Base-by-base conservation (phyloP, 2,329 filamentous ascomycete species). In the Akanthomyces dipterigenus region DNA sequence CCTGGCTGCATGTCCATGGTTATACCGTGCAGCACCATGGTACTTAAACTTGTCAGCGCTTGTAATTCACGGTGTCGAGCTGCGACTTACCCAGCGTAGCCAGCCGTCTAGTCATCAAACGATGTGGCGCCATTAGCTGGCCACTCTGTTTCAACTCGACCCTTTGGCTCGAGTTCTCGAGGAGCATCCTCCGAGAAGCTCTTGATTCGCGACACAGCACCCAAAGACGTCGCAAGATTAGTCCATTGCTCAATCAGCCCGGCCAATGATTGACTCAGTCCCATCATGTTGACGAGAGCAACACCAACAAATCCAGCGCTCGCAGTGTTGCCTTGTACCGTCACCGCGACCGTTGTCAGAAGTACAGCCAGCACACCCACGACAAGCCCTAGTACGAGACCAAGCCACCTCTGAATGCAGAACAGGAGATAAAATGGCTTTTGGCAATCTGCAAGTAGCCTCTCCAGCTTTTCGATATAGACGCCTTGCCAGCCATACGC, bases 301-400 rank as follows among this genome's bases (percentile, higher is more conserved):
- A 67, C 20, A 11, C 65, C 66, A 48, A 61, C 61, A 20, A 64
- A 64, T 4, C 60, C 60, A 5, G 63, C 51, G 22, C 56, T 64
- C 14, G 50, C 48, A 20, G 36, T 45, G 4, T 12, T 40, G 22
- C 62, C 62, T 45, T 56, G 55, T 20, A 64, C 20, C 36, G 55
- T 31, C 1, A 80, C 73, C 0, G 77, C 75, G 1, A 81, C 67
- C 9, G 75, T 69, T 14, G 81, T 75, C 3, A 81, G 64, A 3
- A 78, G 64, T 1, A 76, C 72, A 1, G 77, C 76, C 28, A 81
- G 3, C 66, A 74, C 1, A 77, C 74, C 82, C 82, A 85, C 38
- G 78, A 75, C 66, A 85, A 83, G 14, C 82, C 75, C 38, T 76
- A 77, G 56, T 75, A 80, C 7, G 84, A 71, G 1, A 82, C 72